A percentile compares a stretch with the other conserved stretches of the same genome.
Evolutionary conservation across 73 alveolate species (phyloP).

Genomic region (Durusdinium trenchii): DNA sequence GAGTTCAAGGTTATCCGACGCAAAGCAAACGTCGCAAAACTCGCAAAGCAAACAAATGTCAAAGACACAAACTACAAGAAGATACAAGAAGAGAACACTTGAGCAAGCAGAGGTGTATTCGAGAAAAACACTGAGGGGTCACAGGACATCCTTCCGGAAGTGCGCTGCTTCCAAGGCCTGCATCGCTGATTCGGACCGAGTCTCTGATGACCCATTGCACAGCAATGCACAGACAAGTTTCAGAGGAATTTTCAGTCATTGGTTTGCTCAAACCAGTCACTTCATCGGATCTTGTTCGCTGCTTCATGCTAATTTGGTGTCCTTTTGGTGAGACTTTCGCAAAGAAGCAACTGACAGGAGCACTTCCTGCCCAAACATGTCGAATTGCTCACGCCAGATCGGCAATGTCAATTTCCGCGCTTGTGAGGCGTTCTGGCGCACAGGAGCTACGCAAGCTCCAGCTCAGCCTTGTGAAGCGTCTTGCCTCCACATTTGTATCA

Average conservation of each 20-base stretch:
- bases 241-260: background rate
- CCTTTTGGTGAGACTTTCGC: slow-evolving; percentile 3
- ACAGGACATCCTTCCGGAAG: slow-evolving; percentile 89
- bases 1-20: too few species aligned
- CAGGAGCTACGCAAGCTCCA: slow-evolving; percentile 44
- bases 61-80: too few species aligned
- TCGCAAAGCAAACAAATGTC: too few species aligned
- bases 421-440: slow-evolving; percentile 62
- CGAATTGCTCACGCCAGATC: slow-evolving; percentile 52
- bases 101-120: background rate
- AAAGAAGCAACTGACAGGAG: slow-evolving; percentile 13
- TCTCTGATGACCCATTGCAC: background rate
- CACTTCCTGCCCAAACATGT: background rate
- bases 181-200: background rate
- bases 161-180: slow-evolving; percentile 30
- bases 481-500: slow-evolving; percentile 24
- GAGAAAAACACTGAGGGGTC: background rate
- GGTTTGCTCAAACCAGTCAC: background rate
- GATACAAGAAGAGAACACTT: too few species aligned
- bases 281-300: background rate
- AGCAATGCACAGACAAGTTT: background rate
- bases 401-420: slow-evolving; percentile 50
- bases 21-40: too few species aligned
- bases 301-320: slow-evolving; percentile 6
- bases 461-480: slow-evolving; percentile 44